Evolutionary conservation across 169 alveolate species (phyloP).

Genomic region (Eimeria maxima): DNA sequence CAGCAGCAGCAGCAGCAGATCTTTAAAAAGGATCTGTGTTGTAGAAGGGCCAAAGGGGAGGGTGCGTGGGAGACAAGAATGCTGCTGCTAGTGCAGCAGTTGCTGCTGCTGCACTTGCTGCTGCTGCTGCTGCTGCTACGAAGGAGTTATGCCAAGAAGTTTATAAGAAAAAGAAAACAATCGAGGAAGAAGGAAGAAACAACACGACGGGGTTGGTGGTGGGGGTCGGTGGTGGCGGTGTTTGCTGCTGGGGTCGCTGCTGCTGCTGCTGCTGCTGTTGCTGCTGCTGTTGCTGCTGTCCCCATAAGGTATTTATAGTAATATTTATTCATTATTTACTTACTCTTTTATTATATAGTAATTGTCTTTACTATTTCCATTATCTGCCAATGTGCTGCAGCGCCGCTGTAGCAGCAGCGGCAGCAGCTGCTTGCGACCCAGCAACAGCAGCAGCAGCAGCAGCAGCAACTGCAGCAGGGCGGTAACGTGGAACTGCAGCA

Average conservation of each 20-base stretch:
- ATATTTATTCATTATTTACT: background rate
- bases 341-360: background rate
- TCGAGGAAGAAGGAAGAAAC: background rate
- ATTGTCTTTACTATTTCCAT: background rate
- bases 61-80: slow-evolving; percentile 34
- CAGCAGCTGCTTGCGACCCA: background rate
- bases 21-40: background rate
- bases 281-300: background rate
- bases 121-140: slow-evolving; percentile 9
- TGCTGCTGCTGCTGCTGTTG: slow-evolving; percentile 52
- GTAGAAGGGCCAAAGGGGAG: slow-evolving; percentile 25
- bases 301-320: background rate
- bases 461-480: slow-evolving; percentile 11
- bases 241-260: slow-evolving; percentile 14
- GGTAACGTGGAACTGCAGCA: background rate
- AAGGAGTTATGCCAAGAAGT: background rate
- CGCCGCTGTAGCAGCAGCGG: background rate
- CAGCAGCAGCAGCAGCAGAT: slow-evolving; percentile 25
- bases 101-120: slow-evolving; percentile 1
- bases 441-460: slow-evolving; percentile 48
- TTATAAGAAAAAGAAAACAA: background rate
- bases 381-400: background rate
- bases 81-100: slow-evolving; percentile 45
- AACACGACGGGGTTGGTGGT: background rate
- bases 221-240: slow-evolving; percentile 47